Evolutionary conservation across 257 asterid species (phyloP), one percentile per base, ranked within the genome.

Genomic region (Leptodermis oblonga): DNA sequence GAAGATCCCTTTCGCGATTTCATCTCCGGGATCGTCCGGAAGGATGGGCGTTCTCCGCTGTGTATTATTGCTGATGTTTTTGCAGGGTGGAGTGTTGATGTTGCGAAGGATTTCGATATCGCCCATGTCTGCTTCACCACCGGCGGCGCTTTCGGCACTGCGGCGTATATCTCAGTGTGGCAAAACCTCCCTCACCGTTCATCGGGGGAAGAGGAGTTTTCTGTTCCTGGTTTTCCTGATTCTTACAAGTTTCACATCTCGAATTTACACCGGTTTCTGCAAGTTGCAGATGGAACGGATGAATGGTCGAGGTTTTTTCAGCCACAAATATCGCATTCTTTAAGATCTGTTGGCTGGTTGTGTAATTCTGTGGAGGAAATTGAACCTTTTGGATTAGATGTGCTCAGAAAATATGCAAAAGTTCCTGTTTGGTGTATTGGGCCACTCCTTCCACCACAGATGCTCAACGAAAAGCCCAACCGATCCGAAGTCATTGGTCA

Each of bases 361-460:
- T 85, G 90, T 76, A 86, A 91, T 76, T 71, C 97, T 4, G 90
- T 82, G 11, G 86, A 82, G 67, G 95, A 88, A 69, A 83, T 90
- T 41, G 99, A 93, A 4, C 85, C 88, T 20, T 34, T 88, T 0
- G 99, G 99, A 0, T 60, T 86, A 3, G 75, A 81, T 4, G 28
- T 85, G 30, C 62, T 93, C 0, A 65, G 67, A 33, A 81, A 73
- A 0, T 82, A 82, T 34, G 71, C 84, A 0, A 82, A 88, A 15
- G 80, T 83, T 23, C 95, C 90, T 12, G 88, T 93, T 45, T 90
- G 95, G 95, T 85, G 94, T 76, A 67, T 87, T 34, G 97, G 99
- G 0, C 99, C 97, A 45, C 88, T 93, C 12, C 81, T 93, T 45
- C 96, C 95, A 25, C 77, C 76, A 48, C 59, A 10, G 5, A 81